Percentiles rank a stretch among this genome's conserved stretches.
Evolutionary conservation across 192 early-diverging fungal species (phyloP).

Genomic region (Podila verticillata): DNA sequence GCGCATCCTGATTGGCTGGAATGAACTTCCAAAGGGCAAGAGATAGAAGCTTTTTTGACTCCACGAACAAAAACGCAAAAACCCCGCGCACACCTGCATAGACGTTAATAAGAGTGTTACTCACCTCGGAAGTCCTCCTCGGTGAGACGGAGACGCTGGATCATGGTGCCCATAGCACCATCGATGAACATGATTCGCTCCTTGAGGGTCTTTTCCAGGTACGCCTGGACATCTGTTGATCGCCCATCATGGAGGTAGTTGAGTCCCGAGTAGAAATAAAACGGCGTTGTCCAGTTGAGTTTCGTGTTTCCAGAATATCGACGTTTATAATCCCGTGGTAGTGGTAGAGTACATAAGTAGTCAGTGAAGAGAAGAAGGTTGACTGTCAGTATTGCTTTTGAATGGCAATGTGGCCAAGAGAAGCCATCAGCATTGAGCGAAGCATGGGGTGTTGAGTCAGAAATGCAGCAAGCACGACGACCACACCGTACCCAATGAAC

Average conservation of each 20-base stretch:
- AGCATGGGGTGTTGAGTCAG: not conserved
- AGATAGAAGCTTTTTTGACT: conserved; percentile 1
- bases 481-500: conserved; percentile 3
- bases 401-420: not conserved
- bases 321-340: too few relatives aligned
- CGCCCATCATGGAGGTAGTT: not conserved
- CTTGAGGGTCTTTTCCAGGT: conserved; percentile 78
- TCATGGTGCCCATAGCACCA: conserved; percentile 96
- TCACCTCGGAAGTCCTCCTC: conserved; percentile 89
- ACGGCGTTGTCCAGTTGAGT: not conserved
- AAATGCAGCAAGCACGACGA: not conserved
- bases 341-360: too few relatives aligned
- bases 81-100: too few relatives aligned
- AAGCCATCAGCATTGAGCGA: not conserved
- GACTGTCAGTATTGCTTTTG: too few relatives aligned
- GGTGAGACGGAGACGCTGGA: conserved; percentile 82
- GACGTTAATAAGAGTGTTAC: too few relatives aligned
- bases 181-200: conserved; percentile 96
- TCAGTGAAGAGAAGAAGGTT: too few relatives aligned
- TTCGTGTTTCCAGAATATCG: too few relatives aligned
- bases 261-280: too few relatives aligned
- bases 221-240: conserved; percentile 59
- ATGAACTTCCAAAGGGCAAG: not conserved
- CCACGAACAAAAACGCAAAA: too few relatives aligned
- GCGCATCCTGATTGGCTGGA: not conserved